These are phyloP conservation scores for Lipomyces oligophaga DNA, from an alignment of 805 yeast species.

Conservation along the genomic window DNA sequence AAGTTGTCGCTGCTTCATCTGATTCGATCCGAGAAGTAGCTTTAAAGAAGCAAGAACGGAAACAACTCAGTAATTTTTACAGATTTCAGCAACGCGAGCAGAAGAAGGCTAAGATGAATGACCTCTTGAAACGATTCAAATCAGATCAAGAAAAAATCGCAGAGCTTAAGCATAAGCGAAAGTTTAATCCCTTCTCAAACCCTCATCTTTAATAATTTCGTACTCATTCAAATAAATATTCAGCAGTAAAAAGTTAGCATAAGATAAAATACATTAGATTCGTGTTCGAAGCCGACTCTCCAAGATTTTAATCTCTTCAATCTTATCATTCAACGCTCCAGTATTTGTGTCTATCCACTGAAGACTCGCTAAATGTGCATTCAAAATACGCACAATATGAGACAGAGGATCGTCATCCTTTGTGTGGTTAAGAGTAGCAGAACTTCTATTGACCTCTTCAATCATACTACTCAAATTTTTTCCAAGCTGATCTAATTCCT, in stretches of 20 bases:
- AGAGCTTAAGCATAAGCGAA: constrained; percentile 71
- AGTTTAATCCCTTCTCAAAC: constrained; percentile 78
- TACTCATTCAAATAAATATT: neutral
- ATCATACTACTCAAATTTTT: constrained; percentile 70
- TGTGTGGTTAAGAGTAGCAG: constrained; percentile 39
- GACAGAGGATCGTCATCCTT: constrained; percentile 45
- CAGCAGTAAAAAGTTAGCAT: neutral
- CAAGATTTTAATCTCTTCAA: constrained; percentile 41
- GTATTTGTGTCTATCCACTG: constrained; percentile 81
- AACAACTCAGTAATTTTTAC: constrained; percentile 87
- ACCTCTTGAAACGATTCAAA: constrained; percentile 75
- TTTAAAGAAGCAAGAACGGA: constrained; percentile 44
- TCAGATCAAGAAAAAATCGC: constrained; percentile 84
- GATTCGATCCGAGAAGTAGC: constrained; percentile 44
- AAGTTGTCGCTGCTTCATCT: constrained; percentile 9
- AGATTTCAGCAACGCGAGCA: constrained; percentile 92
- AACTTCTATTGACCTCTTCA: constrained; percentile 65
- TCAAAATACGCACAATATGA: constrained; percentile 69
- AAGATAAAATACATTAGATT: neutral
- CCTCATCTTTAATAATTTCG: no score
- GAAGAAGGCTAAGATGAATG: constrained; percentile 90
- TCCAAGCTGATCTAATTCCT: constrained; percentile 72
- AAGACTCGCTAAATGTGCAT: constrained; percentile 84
- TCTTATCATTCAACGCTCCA: constrained; percentile 59
- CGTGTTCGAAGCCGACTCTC: constrained; percentile 23